Evolutionary conservation across 331 rosid genomes (phyloP).

Genomic region (Quercus lobata): DNA sequence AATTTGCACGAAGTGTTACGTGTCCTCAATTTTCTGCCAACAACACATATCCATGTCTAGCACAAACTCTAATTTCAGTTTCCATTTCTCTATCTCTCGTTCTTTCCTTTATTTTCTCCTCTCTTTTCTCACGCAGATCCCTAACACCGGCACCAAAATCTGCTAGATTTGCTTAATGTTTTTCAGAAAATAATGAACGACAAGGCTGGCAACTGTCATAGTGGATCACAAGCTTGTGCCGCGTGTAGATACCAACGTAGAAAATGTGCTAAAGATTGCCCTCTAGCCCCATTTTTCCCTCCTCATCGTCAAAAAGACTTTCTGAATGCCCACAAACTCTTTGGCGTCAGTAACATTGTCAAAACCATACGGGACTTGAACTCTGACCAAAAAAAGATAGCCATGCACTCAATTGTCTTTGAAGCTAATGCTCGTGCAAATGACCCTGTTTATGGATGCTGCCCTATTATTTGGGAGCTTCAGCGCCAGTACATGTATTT

Average conservation of each 20-base stretch:
- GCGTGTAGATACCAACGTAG: constrained; percentile 22
- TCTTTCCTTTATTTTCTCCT: background rate
- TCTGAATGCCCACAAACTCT: constrained; percentile 12
- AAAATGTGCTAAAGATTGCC: constrained; percentile 12
- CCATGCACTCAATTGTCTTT: background rate
- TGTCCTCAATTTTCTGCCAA: background rate
- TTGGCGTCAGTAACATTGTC: constrained; percentile 9
- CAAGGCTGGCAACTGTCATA: background rate
- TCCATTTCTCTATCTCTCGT: background rate
- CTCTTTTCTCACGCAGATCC: background rate
- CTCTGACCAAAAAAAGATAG: background rate
- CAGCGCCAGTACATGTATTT: background rate
- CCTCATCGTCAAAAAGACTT: background rate
- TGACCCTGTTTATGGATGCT: constrained; percentile 25
- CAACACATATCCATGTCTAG: background rate
- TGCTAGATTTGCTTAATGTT: background rate
- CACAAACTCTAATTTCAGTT: background rate
- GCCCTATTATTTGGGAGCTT: background rate
- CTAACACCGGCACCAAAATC: background rate
- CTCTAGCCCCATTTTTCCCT: constrained; percentile 21
- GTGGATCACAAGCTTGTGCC: constrained; percentile 15
- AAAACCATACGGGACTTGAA: background rate
- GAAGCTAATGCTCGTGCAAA: constrained; percentile 20
- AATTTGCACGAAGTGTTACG: background rate
- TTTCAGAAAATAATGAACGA: background rate